phyloP scores from a whole-genome alignment of 305 asterid species.

The Rubia peregrina region DNA sequence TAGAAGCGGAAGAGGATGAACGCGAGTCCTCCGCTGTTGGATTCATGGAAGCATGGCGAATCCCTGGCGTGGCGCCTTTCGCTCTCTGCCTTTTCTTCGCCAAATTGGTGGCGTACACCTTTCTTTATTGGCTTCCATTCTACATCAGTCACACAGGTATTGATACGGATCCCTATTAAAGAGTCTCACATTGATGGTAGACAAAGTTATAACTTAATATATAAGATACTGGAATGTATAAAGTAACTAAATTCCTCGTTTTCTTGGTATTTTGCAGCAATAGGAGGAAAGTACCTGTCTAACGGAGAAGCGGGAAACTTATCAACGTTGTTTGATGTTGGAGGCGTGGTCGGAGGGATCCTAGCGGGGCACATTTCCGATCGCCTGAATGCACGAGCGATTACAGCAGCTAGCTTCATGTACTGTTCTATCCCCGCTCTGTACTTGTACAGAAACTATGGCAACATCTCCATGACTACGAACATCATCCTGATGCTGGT shows the following conservation, averaged over 20 bases:
- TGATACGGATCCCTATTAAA: too few relatives aligned
- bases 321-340: constrained; percentile 83
- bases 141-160: constrained; percentile 92
- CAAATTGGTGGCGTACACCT: constrained; percentile 85
- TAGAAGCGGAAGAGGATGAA: neutral
- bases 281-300: constrained; percentile 67
- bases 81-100: constrained; percentile 86
- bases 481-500: constrained; percentile 69
- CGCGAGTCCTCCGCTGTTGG: constrained; percentile 46
- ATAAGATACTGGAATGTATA: too few relatives aligned
- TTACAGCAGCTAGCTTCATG: constrained; percentile 95
- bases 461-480: constrained; percentile 63
- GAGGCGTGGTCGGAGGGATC: constrained; percentile 92
- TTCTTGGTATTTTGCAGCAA: constrained; percentile 38
- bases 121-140: constrained; percentile 89
- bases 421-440: constrained; percentile 91
- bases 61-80: constrained; percentile 87
- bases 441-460: constrained; percentile 68
- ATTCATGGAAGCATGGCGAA: constrained; percentile 72
- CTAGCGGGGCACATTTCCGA: constrained; percentile 92
- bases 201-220: too few relatives aligned
- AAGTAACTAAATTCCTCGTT: neutral
- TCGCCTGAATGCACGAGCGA: constrained; percentile 63
- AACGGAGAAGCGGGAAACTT: constrained; percentile 74
- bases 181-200: too few relatives aligned